Base-by-base conservation (phyloP, 225 moss, liverwort and hornwort genomes). In the Straminergon stramineum region DNA sequence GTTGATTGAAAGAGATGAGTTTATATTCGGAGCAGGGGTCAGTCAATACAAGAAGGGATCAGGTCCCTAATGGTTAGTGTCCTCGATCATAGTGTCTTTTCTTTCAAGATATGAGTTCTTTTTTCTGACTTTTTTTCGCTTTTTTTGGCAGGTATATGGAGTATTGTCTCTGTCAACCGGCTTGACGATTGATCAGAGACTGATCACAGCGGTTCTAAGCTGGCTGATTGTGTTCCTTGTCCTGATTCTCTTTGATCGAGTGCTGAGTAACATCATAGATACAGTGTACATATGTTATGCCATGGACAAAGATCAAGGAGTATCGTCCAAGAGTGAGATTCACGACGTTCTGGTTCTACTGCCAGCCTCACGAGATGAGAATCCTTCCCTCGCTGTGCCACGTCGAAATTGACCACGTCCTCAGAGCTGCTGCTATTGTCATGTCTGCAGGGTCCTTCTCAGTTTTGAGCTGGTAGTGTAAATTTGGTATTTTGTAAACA, bases 231-330 rank as follows among this genome's bases (percentile, higher is more conserved):
- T 98, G 81, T 91, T 95, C 58, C 41, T 94, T 3, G 90, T 95
- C 77, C 87, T 96, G 32, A 37, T 87, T 63, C 91, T 93, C 73
- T 93, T 95, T 53, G 84, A 83, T 51, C 91, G 92, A 55, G 91
- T 97, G 45, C 79, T 98, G 67, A 94, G 93, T 86, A 94, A 94
- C 90, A 90, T 97, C 22, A 91, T 98, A 17, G 95, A 98, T 76
- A 95, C 96, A 32, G 97, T 98, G 67, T 98, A 98, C 84, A 96
- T 98, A 68, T 96, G 98, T 82, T 97, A 94, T 51, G 98, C 97
- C 82, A 96, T 98, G 96, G 97, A 98, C 86, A 96, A 94, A 85
- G 98, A 98, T 81, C 91, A 92, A 85, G 94, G 94, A 57, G 92
- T 94, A 39, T 90, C 94, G 32, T 95, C 97, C 78, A 95, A 94